Conservation (phyloP, 345 rosid species). For the Ceriops decandra region DNA sequence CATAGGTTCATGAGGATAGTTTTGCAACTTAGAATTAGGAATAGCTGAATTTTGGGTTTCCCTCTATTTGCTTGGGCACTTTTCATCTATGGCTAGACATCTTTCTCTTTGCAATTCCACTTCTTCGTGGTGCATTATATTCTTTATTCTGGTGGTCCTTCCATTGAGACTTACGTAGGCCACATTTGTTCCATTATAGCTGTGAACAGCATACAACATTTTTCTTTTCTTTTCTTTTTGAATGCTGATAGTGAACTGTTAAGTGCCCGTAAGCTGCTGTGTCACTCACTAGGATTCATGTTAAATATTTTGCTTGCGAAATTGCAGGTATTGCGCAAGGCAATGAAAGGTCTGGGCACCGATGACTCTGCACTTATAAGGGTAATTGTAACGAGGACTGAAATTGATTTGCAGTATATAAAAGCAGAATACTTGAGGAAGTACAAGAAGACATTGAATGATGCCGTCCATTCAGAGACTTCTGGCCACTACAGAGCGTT, state of each 20-base stretch:
- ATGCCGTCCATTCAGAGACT: constrained; percentile 61
- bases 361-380: constrained; percentile 49
- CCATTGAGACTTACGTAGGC: no score
- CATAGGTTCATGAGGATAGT: no score
- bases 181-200: no score
- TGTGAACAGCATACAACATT: no score
- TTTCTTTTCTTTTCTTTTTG: no score
- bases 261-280: background rate
- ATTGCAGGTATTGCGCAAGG: constrained; percentile 45
- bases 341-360: constrained; percentile 72
- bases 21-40: no score
- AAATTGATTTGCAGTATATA: constrained; percentile 69
- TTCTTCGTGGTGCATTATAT: no score
- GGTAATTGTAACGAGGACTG: constrained; percentile 61
- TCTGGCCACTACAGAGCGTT: constrained; percentile 61
- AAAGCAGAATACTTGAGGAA: constrained; percentile 57
- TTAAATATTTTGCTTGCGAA: background rate
- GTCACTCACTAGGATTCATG: background rate
- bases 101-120: no score
- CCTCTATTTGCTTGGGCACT: no score
- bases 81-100: no score
- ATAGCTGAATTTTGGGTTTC: no score
- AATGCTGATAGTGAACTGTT: background rate
- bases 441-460: constrained; percentile 52
- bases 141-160: no score